Base-by-base conservation (phyloP, 768 basidiomycete species). In the Boletus subparvulus region DNA sequence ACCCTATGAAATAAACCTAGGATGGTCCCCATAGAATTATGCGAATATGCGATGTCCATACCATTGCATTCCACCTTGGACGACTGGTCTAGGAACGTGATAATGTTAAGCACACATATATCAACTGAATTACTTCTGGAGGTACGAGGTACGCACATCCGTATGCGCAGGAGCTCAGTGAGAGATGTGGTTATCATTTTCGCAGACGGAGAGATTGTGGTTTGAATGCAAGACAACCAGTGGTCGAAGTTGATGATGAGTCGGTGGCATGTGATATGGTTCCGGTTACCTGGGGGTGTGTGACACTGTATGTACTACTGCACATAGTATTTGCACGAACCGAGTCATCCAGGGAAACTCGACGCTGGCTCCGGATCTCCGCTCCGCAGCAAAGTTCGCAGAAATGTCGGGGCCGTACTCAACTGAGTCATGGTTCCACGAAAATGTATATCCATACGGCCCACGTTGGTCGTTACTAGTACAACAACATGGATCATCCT, bases 41-140 rank as follows among this genome's bases (percentile, higher is more conserved):
- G 24, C 19, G 46, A 39, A 33, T 6, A 50, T 46, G 47, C 3
- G 11, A 47, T 13, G 21, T 28, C 6, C 58, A 45, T 74, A 90
- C 88, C 88, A 94, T 83, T 93, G 92, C 91, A 94, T 93, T 46
- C 90, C 92, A 24, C 91, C 92, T 69, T 94, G 92, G 2, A 94
- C 81, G 45, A 93, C 76, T 16, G 92, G 92, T 33, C 88, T 90
- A 48, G 51, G 30, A 14, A 47, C 14, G 44, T 39, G 35, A 19
- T 26, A 24, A 12, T 14, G n/a, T 14, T 56, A 12, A 33, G 47
- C 4, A 19, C 12, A 58, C n/a, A 40, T 50, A 26, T 21, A 19
- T 57, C 19, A 46, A 21, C 40, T 35, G 24, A 24, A 8, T 44
- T 19, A 2, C n/a, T 4, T 26, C 4, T 40, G 6, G 33, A 42